phyloP scores from a whole-genome alignment of 371 early-diverging fungal genomes.

The Mucor ambiguus region DNA sequence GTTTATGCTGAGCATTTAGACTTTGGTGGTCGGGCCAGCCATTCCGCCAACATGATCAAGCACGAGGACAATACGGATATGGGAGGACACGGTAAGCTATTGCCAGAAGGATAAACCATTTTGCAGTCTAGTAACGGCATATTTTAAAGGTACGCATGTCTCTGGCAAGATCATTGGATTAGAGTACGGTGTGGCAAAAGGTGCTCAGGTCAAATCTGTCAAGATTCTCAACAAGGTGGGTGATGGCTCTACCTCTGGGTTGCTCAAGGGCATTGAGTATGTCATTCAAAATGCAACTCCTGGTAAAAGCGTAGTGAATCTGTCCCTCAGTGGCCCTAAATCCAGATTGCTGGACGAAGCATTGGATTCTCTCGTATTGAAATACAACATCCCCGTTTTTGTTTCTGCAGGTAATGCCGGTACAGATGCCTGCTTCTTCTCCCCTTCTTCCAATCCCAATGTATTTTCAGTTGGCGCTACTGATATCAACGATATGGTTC shows the following conservation, averaged over 20 bases:
- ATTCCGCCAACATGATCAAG: constrained; percentile 56
- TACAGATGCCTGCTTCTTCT: constrained; percentile 68
- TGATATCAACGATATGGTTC: constrained; percentile 45
- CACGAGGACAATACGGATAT: constrained; percentile 60
- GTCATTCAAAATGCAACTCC: constrained; percentile 34
- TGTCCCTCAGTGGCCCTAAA: constrained; percentile 60
- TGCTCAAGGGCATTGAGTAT: constrained; percentile 63
- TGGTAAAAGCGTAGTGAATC: constrained; percentile 50
- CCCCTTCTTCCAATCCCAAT: constrained; percentile 64
- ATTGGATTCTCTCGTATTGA: constrained; percentile 50
- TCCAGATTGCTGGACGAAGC: constrained; percentile 37
- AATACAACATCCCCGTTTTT: constrained; percentile 44
- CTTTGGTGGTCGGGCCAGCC: constrained; percentile 73
- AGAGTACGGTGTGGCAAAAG: constrained; percentile 76
- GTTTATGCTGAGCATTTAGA: constrained; percentile 72
- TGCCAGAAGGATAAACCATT: not conserved
- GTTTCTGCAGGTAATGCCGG: constrained; percentile 77
- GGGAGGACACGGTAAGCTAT: constrained; percentile 77
- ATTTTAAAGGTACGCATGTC: constrained; percentile 71
- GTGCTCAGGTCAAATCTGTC: constrained; percentile 70
- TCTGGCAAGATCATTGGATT: constrained; percentile 74
- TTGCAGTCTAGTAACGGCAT: not conserved
- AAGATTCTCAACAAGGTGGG: constrained; percentile 64
- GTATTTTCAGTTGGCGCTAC: constrained; percentile 73
- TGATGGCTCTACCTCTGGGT: constrained; percentile 58